Evolutionary conservation across 257 asterid species (phyloP).

Genomic region (Oldenlandia corymbosa): DNA sequence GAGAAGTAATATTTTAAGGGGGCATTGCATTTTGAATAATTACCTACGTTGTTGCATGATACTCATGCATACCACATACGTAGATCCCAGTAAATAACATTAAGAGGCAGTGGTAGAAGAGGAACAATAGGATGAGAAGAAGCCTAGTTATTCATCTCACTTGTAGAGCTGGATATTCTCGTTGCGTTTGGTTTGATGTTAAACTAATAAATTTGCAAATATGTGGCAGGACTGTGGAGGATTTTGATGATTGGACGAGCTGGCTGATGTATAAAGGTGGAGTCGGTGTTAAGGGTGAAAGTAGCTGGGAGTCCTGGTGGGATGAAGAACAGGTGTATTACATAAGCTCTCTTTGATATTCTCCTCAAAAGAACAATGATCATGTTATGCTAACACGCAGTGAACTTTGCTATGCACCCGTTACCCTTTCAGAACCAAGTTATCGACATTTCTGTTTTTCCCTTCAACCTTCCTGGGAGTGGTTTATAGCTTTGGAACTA

Average conservation of each 20-base stretch:
- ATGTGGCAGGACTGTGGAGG: conserved; percentile 82
- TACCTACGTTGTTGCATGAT: neutral
- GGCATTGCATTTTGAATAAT: neutral
- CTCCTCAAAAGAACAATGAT: neutral
- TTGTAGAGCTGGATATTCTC: too few species aligned
- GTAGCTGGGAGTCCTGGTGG: conserved; percentile 99
- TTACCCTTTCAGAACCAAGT: neutral
- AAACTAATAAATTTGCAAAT: conserved; percentile 6
- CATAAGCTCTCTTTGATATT: neutral
- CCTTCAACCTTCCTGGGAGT: neutral
- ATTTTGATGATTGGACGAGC: conserved; percentile 97
- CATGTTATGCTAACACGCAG: neutral
- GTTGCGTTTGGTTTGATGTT: conserved; percentile 10
- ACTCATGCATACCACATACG: neutral
- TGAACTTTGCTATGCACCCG: neutral
- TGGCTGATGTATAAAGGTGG: conserved; percentile 99
- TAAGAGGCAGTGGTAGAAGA: neutral
- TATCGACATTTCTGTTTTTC: neutral
- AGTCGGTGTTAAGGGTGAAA: conserved; percentile 89
- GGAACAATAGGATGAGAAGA: too few species aligned
- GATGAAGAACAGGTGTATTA: conserved; percentile 87
- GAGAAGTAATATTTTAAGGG: neutral
- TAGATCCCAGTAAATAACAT: too few species aligned
- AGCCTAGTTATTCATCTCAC: too few species aligned
- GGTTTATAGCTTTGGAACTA: neutral